Evolutionary conservation across 2,329 filamentous ascomycete genomes (phyloP), one percentile per base, ranked within the genome.

Genomic region (Hypoxylon sp.): DNA sequence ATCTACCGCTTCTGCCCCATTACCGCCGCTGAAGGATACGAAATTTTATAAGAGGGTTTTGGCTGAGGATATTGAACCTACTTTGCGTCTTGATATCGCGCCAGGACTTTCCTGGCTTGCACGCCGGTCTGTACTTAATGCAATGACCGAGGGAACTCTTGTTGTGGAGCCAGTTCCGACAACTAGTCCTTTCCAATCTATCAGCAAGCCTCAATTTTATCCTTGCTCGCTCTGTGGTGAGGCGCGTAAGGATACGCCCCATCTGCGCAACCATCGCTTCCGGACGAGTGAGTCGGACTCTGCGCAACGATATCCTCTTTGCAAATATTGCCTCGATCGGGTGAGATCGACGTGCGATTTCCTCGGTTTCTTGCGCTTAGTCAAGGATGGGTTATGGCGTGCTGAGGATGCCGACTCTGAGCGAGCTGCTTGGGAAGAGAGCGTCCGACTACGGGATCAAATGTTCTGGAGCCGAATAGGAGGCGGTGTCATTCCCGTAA

Each of bases 401-500:
- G 91, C 92, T 11, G 92, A 95, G 51, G 92, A 92, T 63, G 89
- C 92, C 42, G 93, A 96, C 55, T 92, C 94, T 35, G 93, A 97
- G 80, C 93, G 92, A 77, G 89, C 90, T 30, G 94, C 94, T 0
- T 99, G 96, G 96, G 95, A 98, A 78, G 96, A 99, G 82, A 94
- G 94, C 64, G 92, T 98, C 10, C 89, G 92, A 31, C 81, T 98
- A 53, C 87, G 96, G 56, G 96, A 99, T 79, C 91, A 95, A 74
- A 97, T 99, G 92, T 99, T 99, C 79, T 99, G 96, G 96, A 90
- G 93, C 56, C 89, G 96, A 61, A 89, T 99, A 58, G 95, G 95
- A 27, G 96, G 95, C 30, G 96, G 96, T 13, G 94, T 99, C 1
- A 83, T 98, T 11, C 96, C 95, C 1, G 84, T 87, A 10, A 81